phyloP scores from a whole-genome alignment of 2,329 filamentous ascomycete genomes.

The Sarocladium brachiariae region DNA sequence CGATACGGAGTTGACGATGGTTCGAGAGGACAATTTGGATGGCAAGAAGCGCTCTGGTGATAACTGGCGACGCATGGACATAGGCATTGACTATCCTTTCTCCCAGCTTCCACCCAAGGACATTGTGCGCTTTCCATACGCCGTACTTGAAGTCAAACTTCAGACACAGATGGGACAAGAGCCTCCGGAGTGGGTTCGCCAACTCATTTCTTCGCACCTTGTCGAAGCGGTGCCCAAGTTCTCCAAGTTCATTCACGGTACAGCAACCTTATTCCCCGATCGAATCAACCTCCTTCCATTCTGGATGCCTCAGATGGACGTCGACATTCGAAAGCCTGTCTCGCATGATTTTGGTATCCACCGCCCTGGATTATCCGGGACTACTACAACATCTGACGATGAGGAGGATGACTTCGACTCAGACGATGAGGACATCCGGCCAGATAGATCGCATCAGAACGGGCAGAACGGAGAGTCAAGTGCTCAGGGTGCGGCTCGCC shows the following conservation, averaged over 20 bases:
- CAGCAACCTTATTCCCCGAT: slow-evolving; percentile 76
- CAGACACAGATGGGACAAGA: slow-evolving; percentile 95
- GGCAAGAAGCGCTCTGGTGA: slow-evolving; percentile 67
- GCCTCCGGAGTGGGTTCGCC: slow-evolving; percentile 91
- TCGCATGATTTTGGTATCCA: slow-evolving; percentile 88
- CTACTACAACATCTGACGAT: slow-evolving; percentile 70
- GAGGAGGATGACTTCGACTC: slow-evolving; percentile 66
- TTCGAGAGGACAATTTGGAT: slow-evolving; percentile 90
- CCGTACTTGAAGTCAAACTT: slow-evolving; percentile 92
- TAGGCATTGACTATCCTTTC: slow-evolving; percentile 94
- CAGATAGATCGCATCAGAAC: slow-evolving; percentile 11
- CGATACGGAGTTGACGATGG: slow-evolving; percentile 92
- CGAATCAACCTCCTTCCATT: slow-evolving; percentile 87
- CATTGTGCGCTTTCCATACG: slow-evolving; percentile 88
- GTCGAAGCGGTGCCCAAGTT: slow-evolving; percentile 99
- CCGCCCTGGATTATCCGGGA: slow-evolving; percentile 66
- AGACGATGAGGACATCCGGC: slow-evolving; percentile 42
- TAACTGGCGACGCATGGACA: slow-evolving; percentile 96
- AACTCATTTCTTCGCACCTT: slow-evolving; percentile 85
- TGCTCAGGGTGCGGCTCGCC: slow-evolving; percentile 26
- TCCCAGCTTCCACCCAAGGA: slow-evolving; percentile 79
- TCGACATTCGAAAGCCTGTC: slow-evolving; percentile 90
- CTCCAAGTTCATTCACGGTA: slow-evolving; percentile 97
- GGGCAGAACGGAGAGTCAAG: slow-evolving; percentile 28
- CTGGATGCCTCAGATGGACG: slow-evolving; percentile 98